Percentiles rank a stretch among this genome's conserved stretches.
Conservation (phyloP, 176 grass and related monocot species). For the Rhynchospora breviuscula region DNA sequence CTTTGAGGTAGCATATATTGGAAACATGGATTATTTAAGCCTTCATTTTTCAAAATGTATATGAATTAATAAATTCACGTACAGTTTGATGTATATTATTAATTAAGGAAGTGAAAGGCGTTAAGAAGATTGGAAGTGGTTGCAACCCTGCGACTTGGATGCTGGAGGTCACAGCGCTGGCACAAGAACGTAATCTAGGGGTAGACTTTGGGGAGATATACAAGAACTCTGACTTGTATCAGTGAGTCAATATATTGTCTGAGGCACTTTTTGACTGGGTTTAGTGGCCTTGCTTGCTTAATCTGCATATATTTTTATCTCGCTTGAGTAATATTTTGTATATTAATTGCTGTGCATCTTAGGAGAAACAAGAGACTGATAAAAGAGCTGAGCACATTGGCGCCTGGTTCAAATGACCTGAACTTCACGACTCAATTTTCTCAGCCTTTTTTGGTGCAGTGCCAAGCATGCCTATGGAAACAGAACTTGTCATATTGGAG, state of each 20-base stretch:
- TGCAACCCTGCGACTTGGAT: conserved; percentile 94
- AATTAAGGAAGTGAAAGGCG: conserved; percentile 48
- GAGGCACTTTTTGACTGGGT: too few species aligned
- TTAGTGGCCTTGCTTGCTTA: too few species aligned
- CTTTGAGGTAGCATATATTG: conserved; percentile 47
- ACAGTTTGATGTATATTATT: neutral
- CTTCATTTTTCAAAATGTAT: neutral
- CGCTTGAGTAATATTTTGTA: too few species aligned
- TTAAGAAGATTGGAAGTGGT: conserved; percentile 61
- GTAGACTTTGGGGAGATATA: conserved; percentile 53
- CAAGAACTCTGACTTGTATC: conserved; percentile 59
- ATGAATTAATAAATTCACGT: too few species aligned
- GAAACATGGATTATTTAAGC: neutral
- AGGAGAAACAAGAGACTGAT: conserved; percentile 60
- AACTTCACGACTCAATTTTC: conserved; percentile 67
- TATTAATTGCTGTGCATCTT: neutral
- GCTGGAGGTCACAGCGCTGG: conserved; percentile 52
- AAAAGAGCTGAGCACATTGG: conserved; percentile 50
- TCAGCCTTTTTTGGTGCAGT: conserved; percentile 54
- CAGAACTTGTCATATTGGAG: conserved; percentile 83
- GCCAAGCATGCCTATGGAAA: conserved; percentile 80
- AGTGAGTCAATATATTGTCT: conserved; percentile 19
- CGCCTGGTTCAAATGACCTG: conserved; percentile 54
- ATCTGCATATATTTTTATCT: too few species aligned
- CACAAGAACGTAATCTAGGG: conserved; percentile 47